These are phyloP conservation scores for Entomortierella lignicola DNA, from an alignment of 192 early-diverging fungal species.

Conservation along the genomic window DNA sequence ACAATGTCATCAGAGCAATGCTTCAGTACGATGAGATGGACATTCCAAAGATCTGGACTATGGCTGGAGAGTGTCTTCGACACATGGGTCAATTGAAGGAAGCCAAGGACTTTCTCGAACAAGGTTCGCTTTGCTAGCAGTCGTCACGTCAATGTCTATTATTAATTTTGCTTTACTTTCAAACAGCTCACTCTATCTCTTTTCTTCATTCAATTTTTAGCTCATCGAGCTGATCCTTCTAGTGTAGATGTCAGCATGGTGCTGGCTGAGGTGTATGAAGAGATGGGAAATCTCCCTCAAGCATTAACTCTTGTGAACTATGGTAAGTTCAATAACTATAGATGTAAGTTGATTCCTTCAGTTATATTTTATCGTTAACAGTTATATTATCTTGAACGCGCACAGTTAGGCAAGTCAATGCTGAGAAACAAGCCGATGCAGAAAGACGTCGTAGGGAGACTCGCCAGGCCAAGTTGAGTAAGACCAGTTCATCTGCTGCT, in stretches of 20 bases:
- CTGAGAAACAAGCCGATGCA: slow-evolving; percentile 25
- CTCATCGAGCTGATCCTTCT: slow-evolving; percentile 67
- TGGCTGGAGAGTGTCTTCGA: slow-evolving; percentile 55
- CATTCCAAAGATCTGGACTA: slow-evolving; percentile 39
- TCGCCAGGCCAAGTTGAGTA: slow-evolving; percentile 18
- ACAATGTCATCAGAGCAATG: slow-evolving; percentile 67
- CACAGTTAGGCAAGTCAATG: slow-evolving; percentile 34
- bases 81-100: slow-evolving; percentile 39
- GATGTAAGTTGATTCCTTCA: background rate
- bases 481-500: background rate
- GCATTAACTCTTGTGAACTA: slow-evolving; percentile 63
- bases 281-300: slow-evolving; percentile 67
- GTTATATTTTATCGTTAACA: background rate
- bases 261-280: slow-evolving; percentile 79
- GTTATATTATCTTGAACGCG: background rate
- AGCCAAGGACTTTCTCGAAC: slow-evolving; percentile 42
- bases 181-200: too few relatives aligned
- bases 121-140: slow-evolving; percentile 12
- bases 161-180: too few relatives aligned
- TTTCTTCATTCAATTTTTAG: slow-evolving; percentile 30
- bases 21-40: slow-evolving; percentile 59
- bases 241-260: slow-evolving; percentile 75
- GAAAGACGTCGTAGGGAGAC: slow-evolving; percentile 27
- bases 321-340: slow-evolving; percentile 34
- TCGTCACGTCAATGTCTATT: background rate